These are phyloP conservation scores for Phytophthora syringae DNA, from an alignment of 352 stramenopile genomes.

Conservation along the genomic window DNA sequence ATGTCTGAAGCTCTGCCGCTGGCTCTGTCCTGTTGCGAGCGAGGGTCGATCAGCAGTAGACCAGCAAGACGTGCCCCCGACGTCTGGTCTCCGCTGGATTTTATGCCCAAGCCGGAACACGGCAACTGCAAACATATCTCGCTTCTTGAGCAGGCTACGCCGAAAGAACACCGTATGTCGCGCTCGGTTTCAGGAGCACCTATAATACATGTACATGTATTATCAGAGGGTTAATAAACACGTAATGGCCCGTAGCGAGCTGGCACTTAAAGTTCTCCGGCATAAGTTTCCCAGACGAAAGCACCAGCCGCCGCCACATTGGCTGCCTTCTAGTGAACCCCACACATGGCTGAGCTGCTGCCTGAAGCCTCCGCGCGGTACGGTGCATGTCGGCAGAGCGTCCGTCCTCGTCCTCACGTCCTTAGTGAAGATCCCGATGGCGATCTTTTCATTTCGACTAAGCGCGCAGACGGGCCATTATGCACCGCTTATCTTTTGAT, in stretches of 20 bases:
- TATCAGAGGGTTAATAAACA: too few species aligned
- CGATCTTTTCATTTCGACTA: slow-evolving; percentile 25
- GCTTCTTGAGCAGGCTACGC: slow-evolving; percentile 3
- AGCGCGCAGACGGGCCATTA: slow-evolving; percentile 11
- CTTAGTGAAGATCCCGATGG: background rate
- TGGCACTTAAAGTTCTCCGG: too few species aligned
- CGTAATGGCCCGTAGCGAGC: background rate
- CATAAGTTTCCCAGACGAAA: too few species aligned
- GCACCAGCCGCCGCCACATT: too few species aligned
- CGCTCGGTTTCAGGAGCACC: background rate
- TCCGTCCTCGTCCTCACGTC: too few species aligned
- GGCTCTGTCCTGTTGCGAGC: background rate
- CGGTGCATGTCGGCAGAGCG: background rate
- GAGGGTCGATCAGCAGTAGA: background rate
- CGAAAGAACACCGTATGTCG: background rate
- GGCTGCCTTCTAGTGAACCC: background rate
- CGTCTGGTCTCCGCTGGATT: slow-evolving; percentile 27
- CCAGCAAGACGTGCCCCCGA: background rate
- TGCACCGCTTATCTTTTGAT: slow-evolving; percentile 9
- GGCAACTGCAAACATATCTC: slow-evolving; percentile 15
- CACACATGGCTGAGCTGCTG: background rate
- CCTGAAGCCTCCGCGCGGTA: background rate
- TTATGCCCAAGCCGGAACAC: slow-evolving; percentile 21
- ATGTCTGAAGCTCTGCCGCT: background rate
- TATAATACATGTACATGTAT: too few species aligned